Base-by-base conservation (phyloP, 75 land plant species). In the Pseudotsuga menziesii region DNA sequence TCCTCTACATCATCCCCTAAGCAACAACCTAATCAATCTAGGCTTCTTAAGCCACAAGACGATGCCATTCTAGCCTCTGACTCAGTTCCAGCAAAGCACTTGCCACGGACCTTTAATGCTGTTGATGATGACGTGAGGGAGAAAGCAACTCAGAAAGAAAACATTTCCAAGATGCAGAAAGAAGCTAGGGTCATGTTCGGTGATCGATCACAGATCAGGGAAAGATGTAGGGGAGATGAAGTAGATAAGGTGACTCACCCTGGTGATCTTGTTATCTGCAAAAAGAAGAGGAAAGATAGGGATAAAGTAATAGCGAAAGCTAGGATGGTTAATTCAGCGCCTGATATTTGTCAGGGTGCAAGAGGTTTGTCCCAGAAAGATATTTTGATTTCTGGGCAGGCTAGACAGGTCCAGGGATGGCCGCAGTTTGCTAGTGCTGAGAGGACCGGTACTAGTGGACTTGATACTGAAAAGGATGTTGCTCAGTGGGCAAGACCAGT, bases 261-360 rank as follows among this genome's bases (percentile, higher is more conserved):
- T 5, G 96, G 92, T 20, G 98, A 97, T 56, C 91, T 97, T 63
- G 98, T 97, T 59, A 88, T 95, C 44, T 90, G 93, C 83, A 97
- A 90, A 80, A 93, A 91, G 90, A 97, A 89, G 85, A 83, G 99
- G 59, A 95, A 95, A 62, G 92, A 91, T 74, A 83, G 99, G 80
- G 94, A 93, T 48, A 94, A 89, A 71, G 61, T 85, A 32, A 83
- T 78, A 13, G 79, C 61, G 14, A 81, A 78, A 44, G 52, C 80
- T 60, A 87, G 90, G 73, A 74, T 62, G 17, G 55, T 78, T 12
- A 81, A 84, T 41, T 82, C 85, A 12, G 77, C 82, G 15, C 80
- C 76, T 23, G 84, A 81, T 35, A 56, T 61, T 52, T 73, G 74
- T 27, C 78, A 89, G 75, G 55, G 32, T 69, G 66, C 77, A 4